Evolutionary conservation across 2,329 filamentous ascomycete genomes (phyloP).

Genomic region (Pestalotiopsis sp.): DNA sequence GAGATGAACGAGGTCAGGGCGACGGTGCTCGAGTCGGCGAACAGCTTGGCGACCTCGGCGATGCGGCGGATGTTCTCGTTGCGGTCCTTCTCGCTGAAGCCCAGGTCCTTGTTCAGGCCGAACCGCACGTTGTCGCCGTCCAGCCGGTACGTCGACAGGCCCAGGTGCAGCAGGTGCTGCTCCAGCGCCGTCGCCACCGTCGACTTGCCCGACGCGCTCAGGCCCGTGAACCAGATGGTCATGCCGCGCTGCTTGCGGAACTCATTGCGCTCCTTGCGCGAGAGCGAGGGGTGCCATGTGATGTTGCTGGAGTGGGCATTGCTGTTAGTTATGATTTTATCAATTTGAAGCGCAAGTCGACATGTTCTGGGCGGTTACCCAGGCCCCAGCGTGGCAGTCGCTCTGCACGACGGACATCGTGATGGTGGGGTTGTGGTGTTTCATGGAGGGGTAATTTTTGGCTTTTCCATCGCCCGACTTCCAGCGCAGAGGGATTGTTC

Average conservation of each 20-base stretch:
- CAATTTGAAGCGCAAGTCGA: not conserved
- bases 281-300: conserved; percentile 84
- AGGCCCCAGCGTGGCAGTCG: not conserved
- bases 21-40: conserved; percentile 85
- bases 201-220: conserved; percentile 95
- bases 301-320: conserved; percentile 67
- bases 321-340: not conserved
- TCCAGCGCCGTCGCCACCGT: conserved; percentile 96
- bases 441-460: conserved; percentile 25
- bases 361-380: not conserved
- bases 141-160: conserved; percentile 83
- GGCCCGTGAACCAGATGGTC: conserved; percentile 97
- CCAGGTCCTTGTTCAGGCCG: conserved; percentile 96
- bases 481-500: not conserved
- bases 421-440: conserved; percentile 23
- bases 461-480: conserved; percentile 7
- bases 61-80: conserved; percentile 98
- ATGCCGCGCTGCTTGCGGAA: conserved; percentile 84
- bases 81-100: conserved; percentile 89
- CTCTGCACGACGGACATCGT: conserved; percentile 7
- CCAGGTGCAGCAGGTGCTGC: conserved; percentile 90
- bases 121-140: conserved; percentile 99
- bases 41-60: conserved; percentile 94
- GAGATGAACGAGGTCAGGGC: conserved; percentile 97
- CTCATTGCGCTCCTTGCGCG: conserved; percentile 73